Conservation (phyloP, 2,329 filamentous ascomycete genomes). For the Catunica adiposa region DNA sequence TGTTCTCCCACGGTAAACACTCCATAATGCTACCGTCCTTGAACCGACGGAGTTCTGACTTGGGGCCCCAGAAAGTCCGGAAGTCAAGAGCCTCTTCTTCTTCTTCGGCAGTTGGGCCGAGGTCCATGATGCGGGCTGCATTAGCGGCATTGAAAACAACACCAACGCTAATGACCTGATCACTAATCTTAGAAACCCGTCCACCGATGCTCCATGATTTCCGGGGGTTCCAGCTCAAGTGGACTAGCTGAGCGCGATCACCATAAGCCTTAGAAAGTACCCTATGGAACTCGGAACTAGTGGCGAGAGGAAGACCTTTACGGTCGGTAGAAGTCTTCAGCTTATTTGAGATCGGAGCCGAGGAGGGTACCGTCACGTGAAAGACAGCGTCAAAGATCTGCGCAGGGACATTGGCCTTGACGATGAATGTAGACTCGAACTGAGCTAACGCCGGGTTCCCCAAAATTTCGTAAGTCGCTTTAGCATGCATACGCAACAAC, state of each 20-base stretch:
- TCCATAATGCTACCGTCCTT: constrained; percentile 90
- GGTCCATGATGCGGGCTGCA: constrained; percentile 62
- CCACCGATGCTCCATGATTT: constrained; percentile 20
- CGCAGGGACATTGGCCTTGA: constrained; percentile 35
- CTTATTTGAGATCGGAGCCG: constrained; percentile 20
- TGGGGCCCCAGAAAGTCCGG: constrained; percentile 86
- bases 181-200: constrained; percentile 5
- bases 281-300: constrained; percentile 42
- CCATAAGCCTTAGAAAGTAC: constrained; percentile 55
- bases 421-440: constrained; percentile 73
- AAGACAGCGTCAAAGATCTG: constrained; percentile 38
- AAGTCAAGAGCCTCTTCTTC: constrained; percentile 69
- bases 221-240: constrained; percentile 31
- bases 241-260: constrained; percentile 54
- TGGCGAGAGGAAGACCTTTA: constrained; percentile 28
- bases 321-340: constrained; percentile 16
- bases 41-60: constrained; percentile 82
- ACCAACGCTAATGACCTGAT: constrained; percentile 29
- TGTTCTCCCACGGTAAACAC: constrained; percentile 68
- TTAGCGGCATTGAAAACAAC: constrained; percentile 58
- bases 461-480: constrained; percentile 55
- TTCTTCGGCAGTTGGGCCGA: constrained; percentile 72
- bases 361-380: constrained; percentile 21
- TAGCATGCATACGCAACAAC: constrained; percentile 57
- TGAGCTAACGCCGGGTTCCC: constrained; percentile 59